Conservation (phyloP, 257 asterid species). For the Forsythia suspensa region DNA sequence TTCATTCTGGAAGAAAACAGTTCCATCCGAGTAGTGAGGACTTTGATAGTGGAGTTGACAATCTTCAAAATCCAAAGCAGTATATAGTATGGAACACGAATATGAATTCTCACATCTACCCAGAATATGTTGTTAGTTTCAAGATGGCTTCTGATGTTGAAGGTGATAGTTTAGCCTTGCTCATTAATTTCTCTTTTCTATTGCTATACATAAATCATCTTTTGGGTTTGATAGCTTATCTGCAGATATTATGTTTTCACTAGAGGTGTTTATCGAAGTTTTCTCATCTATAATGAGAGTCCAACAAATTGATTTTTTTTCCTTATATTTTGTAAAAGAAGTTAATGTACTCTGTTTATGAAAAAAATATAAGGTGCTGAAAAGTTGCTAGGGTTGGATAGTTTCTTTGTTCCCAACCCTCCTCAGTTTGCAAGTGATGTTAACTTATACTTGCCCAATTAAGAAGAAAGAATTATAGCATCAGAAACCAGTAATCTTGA, state of each 20-base stretch:
- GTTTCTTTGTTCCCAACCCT: neutral
- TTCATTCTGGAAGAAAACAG: constrained; percentile 73
- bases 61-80: constrained; percentile 61
- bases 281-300: neutral
- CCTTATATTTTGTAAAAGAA: neutral
- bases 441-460: neutral
- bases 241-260: neutral
- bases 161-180: constrained; percentile 44
- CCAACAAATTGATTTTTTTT: neutral
- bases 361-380: neutral
- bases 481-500: constrained; percentile 2
- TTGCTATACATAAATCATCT: neutral
- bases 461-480: neutral
- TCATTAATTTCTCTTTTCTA: neutral
- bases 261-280: neutral
- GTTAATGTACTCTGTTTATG: neutral
- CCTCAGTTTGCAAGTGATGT: neutral
- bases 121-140: constrained; percentile 85
- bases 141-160: constrained; percentile 57
- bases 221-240: neutral
- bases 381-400: neutral
- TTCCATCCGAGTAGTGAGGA: constrained; percentile 85
- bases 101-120: constrained; percentile 72
- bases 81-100: constrained; percentile 87
- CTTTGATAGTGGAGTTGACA: constrained; percentile 91